Conservation (phyloP, 1,139 yeast species). For the Kluyveromyces sp. region DNA sequence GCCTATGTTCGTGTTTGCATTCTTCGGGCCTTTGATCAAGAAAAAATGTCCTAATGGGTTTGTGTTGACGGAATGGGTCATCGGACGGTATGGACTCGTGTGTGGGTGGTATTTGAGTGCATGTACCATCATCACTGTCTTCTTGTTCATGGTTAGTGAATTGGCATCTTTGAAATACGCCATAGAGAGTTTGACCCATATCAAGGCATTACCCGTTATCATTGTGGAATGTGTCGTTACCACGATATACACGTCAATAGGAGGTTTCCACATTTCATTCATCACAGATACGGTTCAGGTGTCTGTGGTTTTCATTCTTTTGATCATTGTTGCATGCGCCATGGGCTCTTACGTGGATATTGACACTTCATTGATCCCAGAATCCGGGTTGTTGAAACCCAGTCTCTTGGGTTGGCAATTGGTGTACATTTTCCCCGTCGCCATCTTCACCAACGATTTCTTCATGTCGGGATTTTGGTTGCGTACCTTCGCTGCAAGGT, state of each 20-base stretch:
- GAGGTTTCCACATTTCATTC: slow-evolving; percentile 87
- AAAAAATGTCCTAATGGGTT: slow-evolving; percentile 83
- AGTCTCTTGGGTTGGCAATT: slow-evolving; percentile 84
- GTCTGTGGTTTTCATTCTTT: slow-evolving; percentile 55
- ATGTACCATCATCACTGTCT: slow-evolving; percentile 81
- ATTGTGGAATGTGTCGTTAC: slow-evolving; percentile 86
- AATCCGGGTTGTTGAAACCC: slow-evolving; percentile 57
- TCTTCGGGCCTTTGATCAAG: slow-evolving; percentile 75
- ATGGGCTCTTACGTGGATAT: slow-evolving; percentile 73
- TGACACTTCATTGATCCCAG: slow-evolving; percentile 54
- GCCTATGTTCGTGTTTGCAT: slow-evolving; percentile 77
- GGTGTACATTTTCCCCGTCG: slow-evolving; percentile 74
- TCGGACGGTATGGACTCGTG: slow-evolving; percentile 65
- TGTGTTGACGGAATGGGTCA: slow-evolving; percentile 92
- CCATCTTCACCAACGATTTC: slow-evolving; percentile 83
- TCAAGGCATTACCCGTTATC: slow-evolving; percentile 73
- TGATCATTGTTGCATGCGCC: slow-evolving; percentile 69
- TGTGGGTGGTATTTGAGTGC: slow-evolving; percentile 71
- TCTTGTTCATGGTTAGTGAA: slow-evolving; percentile 83
- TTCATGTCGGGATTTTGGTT: slow-evolving; percentile 92
- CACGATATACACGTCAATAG: slow-evolving; percentile 76
- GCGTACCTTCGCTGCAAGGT: slow-evolving; percentile 81
- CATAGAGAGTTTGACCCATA: slow-evolving; percentile 68
- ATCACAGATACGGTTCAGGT: slow-evolving; percentile 87
- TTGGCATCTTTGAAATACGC: slow-evolving; percentile 73